Conservation (phyloP, 106 monocot genomes). For the Dendrobium huoshanense region DNA sequence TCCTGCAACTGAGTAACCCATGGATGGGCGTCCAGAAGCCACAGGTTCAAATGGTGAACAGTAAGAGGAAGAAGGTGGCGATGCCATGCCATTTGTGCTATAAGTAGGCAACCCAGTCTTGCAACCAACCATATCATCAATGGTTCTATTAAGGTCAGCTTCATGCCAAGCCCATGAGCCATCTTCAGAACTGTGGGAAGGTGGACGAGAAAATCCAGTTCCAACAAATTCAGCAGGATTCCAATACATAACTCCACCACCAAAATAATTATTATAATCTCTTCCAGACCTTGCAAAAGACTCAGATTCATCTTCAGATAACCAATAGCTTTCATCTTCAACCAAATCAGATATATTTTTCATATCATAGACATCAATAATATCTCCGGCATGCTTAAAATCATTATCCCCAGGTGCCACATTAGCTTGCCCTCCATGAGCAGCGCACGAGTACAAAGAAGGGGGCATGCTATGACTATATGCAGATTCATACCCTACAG, state of each 20-base stretch:
- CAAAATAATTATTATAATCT: conserved; percentile 93
- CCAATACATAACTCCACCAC: conserved; percentile 99
- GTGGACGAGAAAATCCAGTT: conserved; percentile 75
- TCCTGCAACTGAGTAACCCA: conserved; percentile 40
- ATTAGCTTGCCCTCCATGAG: conserved; percentile 34
- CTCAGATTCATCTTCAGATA: conserved; percentile 90
- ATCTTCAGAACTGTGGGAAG: conserved; percentile 96
- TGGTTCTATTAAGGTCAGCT: conserved; percentile 81
- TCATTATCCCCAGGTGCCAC: conserved; percentile 38
- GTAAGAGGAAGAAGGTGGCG: conserved; percentile 44
- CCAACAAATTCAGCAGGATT: conserved; percentile 83
- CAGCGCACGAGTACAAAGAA: conserved; percentile 33
- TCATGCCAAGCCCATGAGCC: conserved; percentile 95
- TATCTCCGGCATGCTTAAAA: conserved; percentile 34
- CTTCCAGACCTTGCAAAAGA: conserved; percentile 41
- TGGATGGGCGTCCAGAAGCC: conserved; percentile 40
- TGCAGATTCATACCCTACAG: conserved; percentile 40
- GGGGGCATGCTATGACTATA: conserved; percentile 36
- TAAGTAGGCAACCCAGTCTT: conserved; percentile 47
- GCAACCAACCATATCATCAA: conserved; percentile 92
- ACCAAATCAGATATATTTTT: conserved; percentile 44
- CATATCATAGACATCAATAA: conserved; percentile 36
- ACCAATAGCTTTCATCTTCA: conserved; percentile 86
- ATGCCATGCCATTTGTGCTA: conserved; percentile 45
- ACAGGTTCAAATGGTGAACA: conserved; percentile 65